Base-by-base conservation (phyloP, 331 rosid genomes). In the Pyracantha coccinea region DNA sequence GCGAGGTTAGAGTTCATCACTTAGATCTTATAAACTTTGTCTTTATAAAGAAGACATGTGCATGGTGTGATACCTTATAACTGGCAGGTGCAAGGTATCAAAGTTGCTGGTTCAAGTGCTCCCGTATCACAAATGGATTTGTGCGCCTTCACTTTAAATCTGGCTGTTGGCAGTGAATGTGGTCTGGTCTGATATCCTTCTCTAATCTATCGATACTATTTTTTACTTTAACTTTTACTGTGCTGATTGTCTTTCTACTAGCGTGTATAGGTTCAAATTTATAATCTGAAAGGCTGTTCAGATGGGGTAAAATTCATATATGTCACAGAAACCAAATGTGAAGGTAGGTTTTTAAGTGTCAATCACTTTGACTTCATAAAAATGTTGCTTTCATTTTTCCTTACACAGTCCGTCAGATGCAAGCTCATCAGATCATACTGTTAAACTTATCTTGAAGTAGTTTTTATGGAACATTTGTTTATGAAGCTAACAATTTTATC, bases 131-230 rank as follows among this genome's bases (percentile, higher is more conserved):
- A 83, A 78, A 77, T 95, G 88, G 97, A 90, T 82, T 84, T 95
- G 78, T 90, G 92, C 82, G 45, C 78, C 70, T 83, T 78, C 83
- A 83, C 93, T 76, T 82, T 82, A 57, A 83, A 72, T 50, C 82
- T 95, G 88, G 99, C 97, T 59, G 85, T 86, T 83, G 99, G 97
- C 92, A 92, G 83, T 80, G 92, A 89, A 86, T 75, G 89, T 65
- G 99, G 99, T 81, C 96, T 87, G 90, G 99, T 95, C 77, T 86
- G 99, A 88, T 78, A 83, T 87, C 84, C 79, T 77, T 75, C 88
- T 77, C 76, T 86, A 71, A 87, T 77, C 76, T 86, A 71, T 71
- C 38, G 38, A 78, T 83, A 59, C 73, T 63, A 60, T 73, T 45
- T 83, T 67, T 47, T 28, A 67, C 71, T 69, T 53, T 75, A n/a